These are phyloP conservation scores for Pythium phragmiticola DNA, from an alignment of 352 stramenopile species.

Conservation along the genomic window DNA sequence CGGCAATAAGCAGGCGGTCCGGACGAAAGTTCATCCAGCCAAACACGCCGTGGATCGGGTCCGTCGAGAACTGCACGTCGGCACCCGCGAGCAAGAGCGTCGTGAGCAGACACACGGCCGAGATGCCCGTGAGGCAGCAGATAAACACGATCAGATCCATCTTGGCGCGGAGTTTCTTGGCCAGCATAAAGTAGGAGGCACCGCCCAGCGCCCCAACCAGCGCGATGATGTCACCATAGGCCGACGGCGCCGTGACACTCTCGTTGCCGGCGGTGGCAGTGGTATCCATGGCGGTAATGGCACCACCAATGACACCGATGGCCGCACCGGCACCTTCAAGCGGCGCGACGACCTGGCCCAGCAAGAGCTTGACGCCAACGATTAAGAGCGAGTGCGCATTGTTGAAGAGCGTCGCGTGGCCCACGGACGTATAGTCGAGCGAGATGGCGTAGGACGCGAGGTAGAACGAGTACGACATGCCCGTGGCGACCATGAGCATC, in stretches of 20 bases:
- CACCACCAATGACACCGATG: conserved; percentile 69
- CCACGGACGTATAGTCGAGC: conserved; percentile 69
- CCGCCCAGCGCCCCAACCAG: conserved; percentile 65
- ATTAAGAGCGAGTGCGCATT: conserved; percentile 81
- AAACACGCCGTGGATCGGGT: conserved; percentile 72
- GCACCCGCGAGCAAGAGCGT: conserved; percentile 61
- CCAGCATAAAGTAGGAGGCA: conserved; percentile 73
- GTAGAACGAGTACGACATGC: conserved; percentile 69
- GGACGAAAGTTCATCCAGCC: conserved; percentile 70
- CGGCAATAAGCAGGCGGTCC: conserved; percentile 62
- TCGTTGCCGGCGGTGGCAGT: conserved; percentile 28
- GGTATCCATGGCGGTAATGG: conserved; percentile 65
- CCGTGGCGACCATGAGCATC: conserved; percentile 43
- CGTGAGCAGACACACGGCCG: conserved; percentile 49
- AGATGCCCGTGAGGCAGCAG: conserved; percentile 52
- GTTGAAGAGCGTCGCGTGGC: conserved; percentile 82
- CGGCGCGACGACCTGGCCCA: conserved; percentile 52
- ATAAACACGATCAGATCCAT: conserved; percentile 79
- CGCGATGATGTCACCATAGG: conserved; percentile 66
- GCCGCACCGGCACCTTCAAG: conserved; percentile 67
- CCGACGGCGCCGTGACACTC: conserved; percentile 46
- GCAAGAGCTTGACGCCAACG: conserved; percentile 66
- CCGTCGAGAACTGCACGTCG: conserved; percentile 56
- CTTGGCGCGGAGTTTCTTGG: conserved; percentile 70
- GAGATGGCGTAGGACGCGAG: conserved; percentile 70